Conservation (phyloP, 1,284 basidiomycete genomes). For the Rhodotorula sp. region DNA sequence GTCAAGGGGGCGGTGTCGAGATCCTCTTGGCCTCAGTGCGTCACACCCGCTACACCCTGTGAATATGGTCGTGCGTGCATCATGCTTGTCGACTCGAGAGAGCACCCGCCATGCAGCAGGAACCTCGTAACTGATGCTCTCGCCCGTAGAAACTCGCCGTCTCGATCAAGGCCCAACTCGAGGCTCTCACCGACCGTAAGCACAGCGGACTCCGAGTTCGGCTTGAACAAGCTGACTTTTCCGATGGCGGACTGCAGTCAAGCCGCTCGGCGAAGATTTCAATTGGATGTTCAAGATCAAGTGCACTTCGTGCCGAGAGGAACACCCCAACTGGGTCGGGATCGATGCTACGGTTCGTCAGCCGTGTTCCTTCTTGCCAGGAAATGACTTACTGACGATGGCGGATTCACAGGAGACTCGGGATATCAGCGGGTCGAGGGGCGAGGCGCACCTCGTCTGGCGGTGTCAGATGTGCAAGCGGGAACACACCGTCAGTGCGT, state of each 20-base stretch:
- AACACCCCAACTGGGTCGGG: conserved; percentile 39
- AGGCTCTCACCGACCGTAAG: conserved; percentile 34
- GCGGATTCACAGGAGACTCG: conserved; percentile 15
- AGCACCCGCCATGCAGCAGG: not conserved
- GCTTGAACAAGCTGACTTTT: not conserved
- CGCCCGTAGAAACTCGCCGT: conserved; percentile 34
- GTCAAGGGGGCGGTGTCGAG: no score
- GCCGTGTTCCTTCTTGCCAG: no score
- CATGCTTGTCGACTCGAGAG: no score
- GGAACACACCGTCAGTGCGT: conserved; percentile 38
- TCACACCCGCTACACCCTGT: not conserved
- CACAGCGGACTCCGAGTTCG: not conserved
- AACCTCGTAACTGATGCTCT: not conserved
- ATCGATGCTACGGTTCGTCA: conserved; percentile 33
- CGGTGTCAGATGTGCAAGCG: conserved; percentile 37
- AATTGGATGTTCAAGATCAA: conserved; percentile 35
- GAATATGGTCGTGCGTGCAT: conserved; percentile 26
- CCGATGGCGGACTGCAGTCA: not conserved
- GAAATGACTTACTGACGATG: not conserved
- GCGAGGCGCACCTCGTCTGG: conserved; percentile 41
- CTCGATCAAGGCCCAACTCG: conserved; percentile 39
- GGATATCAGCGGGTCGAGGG: conserved; percentile 36
- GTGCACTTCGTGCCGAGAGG: conserved; percentile 36
- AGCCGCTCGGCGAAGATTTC: conserved; percentile 39
- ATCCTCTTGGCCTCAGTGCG: not conserved